Evolutionary conservation across 2,329 filamentous ascomycete species (phyloP).

Genomic region (Plectosphaerella plurivora): DNA sequence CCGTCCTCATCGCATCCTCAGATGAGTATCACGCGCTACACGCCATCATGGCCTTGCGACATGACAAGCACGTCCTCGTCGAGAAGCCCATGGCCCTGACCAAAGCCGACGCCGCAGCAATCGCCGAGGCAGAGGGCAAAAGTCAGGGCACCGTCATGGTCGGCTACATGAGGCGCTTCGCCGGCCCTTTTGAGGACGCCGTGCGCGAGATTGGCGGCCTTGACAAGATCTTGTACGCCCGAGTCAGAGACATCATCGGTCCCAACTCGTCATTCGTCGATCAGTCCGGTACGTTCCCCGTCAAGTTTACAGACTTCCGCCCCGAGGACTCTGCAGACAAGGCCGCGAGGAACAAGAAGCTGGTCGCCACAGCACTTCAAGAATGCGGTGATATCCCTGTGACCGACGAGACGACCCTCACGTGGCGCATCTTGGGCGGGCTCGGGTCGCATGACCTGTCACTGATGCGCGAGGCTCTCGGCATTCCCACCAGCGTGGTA

Average conservation of each 20-base stretch:
- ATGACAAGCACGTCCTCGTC: conserved; percentile 49
- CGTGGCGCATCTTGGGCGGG: conserved; percentile 1
- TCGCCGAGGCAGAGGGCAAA: conserved; percentile 39
- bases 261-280: conserved; percentile 2
- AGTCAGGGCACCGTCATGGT: conserved; percentile 43
- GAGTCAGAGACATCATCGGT: conserved; percentile 26
- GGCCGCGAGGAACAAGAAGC: not conserved
- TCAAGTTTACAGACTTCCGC: conserved; percentile 18
- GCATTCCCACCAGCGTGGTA: conserved; percentile 14
- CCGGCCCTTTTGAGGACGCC: conserved; percentile 40
- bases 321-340: conserved; percentile 9
- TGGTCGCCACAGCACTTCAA: not conserved
- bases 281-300: conserved; percentile 20
- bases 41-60: conserved; percentile 39
- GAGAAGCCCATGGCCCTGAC: conserved; percentile 51
- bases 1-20: conserved; percentile 45
- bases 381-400: conserved; percentile 1
- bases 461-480: conserved; percentile 41
- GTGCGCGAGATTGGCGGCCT: conserved; percentile 42
- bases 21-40: conserved; percentile 46
- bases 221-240: conserved; percentile 44
- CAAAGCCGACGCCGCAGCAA: conserved; percentile 31
- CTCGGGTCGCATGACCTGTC: conserved; percentile 45
- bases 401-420: not conserved
- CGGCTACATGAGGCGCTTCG: conserved; percentile 54